A percentile compares a stretch with the other conserved stretches of the same genome.
These are phyloP conservation scores for Pulveroboletus sp. DNA, from an alignment of 768 basidiomycete genomes.

Conservation along the genomic window DNA sequence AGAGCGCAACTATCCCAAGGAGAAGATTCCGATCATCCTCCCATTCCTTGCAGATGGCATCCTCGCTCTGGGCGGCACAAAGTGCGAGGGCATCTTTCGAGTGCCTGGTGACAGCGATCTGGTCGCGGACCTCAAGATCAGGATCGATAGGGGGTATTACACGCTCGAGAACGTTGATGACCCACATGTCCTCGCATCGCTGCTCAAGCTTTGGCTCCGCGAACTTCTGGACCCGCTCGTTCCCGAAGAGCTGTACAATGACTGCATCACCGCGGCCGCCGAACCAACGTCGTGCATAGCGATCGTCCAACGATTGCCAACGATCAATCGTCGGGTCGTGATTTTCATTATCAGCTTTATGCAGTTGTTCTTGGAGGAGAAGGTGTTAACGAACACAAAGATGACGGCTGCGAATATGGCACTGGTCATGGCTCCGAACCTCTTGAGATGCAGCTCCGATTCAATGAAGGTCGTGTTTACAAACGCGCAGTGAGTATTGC, in stretches of 20 bases:
- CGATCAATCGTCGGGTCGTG: conserved; percentile 81
- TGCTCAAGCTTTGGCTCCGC: conserved; percentile 91
- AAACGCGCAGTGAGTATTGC: conserved; percentile 78
- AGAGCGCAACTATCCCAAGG: conserved; percentile 77
- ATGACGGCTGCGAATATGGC: conserved; percentile 90
- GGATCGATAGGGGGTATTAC: conserved; percentile 89
- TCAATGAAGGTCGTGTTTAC: conserved; percentile 88
- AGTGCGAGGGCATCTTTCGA: conserved; percentile 88
- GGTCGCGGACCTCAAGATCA: conserved; percentile 82
- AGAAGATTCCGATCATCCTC: conserved; percentile 87
- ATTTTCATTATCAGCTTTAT: conserved; percentile 88
- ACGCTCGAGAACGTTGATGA: conserved; percentile 87
- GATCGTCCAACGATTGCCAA: conserved; percentile 75
- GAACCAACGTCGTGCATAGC: conserved; percentile 67
- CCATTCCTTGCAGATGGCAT: conserved; percentile 93
- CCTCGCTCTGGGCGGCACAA: conserved; percentile 79
- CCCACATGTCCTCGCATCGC: conserved; percentile 82
- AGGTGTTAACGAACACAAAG: conserved; percentile 68
- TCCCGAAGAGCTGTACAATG: conserved; percentile 88
- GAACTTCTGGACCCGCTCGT: conserved; percentile 91
- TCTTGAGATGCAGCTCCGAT: conserved; percentile 81
- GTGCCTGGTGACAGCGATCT: conserved; percentile 88
- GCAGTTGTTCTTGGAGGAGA: conserved; percentile 81
- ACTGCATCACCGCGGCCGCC: conserved; percentile 68
- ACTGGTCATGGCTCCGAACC: conserved; percentile 88